Conservation (phyloP, 805 yeast species). For the Ogataea parapolymorpha region DNA sequence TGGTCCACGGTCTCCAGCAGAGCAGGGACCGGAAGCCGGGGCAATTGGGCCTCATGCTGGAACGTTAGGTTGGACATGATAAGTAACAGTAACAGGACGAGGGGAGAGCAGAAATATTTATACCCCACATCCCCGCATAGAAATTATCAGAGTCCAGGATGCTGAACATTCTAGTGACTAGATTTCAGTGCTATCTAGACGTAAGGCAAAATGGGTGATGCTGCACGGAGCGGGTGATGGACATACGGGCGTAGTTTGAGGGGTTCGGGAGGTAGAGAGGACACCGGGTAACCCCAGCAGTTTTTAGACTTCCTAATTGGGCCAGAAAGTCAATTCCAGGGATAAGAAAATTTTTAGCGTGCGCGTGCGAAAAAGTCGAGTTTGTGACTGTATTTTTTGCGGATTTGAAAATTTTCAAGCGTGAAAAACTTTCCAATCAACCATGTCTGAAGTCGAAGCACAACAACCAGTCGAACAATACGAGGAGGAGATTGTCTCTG, state of each 20-base stretch:
- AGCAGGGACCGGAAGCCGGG: constrained; percentile 62
- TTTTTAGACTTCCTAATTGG: constrained; percentile 28
- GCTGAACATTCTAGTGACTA: no score
- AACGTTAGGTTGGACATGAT: constrained; percentile 31
- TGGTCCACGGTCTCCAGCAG: constrained; percentile 49
- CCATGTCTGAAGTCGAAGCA: constrained; percentile 83
- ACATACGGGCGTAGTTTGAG: no score
- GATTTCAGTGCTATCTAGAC: no score
- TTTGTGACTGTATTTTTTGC: constrained; percentile 9
- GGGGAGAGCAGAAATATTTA: constrained; percentile 5
- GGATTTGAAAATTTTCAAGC: constrained; percentile 13
- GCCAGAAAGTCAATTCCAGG: constrained; percentile 25
- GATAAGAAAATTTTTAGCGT: constrained; percentile 22
- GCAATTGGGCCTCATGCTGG: constrained; percentile 42
- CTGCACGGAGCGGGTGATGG: neutral
- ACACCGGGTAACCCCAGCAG: constrained; percentile 20
- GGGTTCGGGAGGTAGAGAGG: no score
- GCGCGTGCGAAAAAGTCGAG: constrained; percentile 5
- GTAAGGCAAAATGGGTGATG: neutral
- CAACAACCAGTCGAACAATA: constrained; percentile 53
- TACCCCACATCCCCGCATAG: constrained; percentile 12
- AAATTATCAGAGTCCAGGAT: no score
- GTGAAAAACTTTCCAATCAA: constrained; percentile 11
- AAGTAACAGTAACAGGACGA: neutral
- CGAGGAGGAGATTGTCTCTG: constrained; percentile 73